phyloP scores from a whole-genome alignment of 768 basidiomycete genomes.

The Termitomyces sp. region DNA sequence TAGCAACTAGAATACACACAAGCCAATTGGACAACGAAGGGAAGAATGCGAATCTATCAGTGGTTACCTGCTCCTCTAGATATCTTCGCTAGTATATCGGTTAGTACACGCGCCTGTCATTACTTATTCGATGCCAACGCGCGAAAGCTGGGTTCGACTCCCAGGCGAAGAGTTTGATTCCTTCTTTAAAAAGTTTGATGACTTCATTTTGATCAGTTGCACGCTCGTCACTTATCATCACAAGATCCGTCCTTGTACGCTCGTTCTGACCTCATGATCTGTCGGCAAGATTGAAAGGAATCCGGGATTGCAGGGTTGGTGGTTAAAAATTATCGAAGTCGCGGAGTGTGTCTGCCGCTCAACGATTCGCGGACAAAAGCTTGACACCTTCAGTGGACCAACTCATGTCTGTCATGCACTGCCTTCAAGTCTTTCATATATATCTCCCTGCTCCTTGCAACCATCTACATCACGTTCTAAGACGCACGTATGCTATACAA shows the following conservation, averaged over 20 bases:
- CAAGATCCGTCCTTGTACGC: neutral
- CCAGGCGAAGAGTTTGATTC: neutral
- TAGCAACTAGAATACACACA: too few relatives aligned
- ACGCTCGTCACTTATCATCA: too few relatives aligned
- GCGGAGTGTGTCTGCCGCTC: neutral
- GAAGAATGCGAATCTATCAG: too few relatives aligned
- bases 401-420: neutral
- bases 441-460: neutral
- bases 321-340: neutral
- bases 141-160: neutral
- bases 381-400: neutral
- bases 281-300: too few relatives aligned
- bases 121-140: neutral
- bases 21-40: too few relatives aligned
- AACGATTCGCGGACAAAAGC: neutral
- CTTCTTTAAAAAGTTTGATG: too few relatives aligned
- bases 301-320: neutral
- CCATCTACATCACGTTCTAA: neutral
- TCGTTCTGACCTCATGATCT: neutral
- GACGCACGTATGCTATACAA: conserved; percentile 1
- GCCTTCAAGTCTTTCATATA: neutral
- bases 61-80: too few relatives aligned
- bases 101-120: neutral
- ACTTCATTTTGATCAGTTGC: too few relatives aligned
- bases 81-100: neutral